These are phyloP conservation scores for Solanum lycopersicoides DNA, from an alignment of 257 asterid species.

Conservation along the genomic window DNA sequence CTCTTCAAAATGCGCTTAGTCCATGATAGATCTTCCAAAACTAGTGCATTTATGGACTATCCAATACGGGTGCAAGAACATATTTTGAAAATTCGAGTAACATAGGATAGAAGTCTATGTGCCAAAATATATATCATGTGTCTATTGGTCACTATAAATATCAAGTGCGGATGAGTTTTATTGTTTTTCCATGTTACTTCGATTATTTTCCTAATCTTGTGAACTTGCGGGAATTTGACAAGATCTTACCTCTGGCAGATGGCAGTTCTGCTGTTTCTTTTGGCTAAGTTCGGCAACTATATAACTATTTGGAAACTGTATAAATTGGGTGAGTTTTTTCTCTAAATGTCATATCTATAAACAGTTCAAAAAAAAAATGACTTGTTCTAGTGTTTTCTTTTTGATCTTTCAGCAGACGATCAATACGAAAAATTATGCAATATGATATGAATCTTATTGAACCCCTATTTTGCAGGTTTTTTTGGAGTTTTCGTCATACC, in stretches of 20 bases:
- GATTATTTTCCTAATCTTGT: not conserved
- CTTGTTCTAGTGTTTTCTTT: not conserved
- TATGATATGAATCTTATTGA: not conserved
- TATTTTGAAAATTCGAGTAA: not conserved
- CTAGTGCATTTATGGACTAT: not conserved
- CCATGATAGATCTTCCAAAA: not conserved
- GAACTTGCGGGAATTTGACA: not conserved
- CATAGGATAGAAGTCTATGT: not conserved
- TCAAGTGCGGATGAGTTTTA: not conserved
- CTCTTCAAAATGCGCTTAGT: not conserved
- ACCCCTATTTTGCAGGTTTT: conserved; percentile 40
- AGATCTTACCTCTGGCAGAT: conserved; percentile 30
- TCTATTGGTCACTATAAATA: not conserved
- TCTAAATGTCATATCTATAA: not conserved
- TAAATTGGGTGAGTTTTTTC: conserved; percentile 50
- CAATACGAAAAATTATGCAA: not conserved
- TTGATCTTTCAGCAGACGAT: not conserved
- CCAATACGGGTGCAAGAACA: not conserved
- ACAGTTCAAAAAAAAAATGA: not conserved
- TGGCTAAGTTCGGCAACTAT: conserved; percentile 86
- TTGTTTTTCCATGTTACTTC: not conserved
- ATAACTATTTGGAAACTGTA: conserved; percentile 84
- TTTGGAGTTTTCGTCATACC: conserved; percentile 72
- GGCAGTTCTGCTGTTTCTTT: conserved; percentile 68
- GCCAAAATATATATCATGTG: not conserved